A percentile compares a stretch with the other conserved stretches of the same genome.
phyloP scores from a whole-genome alignment of 2,329 filamentous ascomycete genomes.

The Apiospora pterosperma region DNA sequence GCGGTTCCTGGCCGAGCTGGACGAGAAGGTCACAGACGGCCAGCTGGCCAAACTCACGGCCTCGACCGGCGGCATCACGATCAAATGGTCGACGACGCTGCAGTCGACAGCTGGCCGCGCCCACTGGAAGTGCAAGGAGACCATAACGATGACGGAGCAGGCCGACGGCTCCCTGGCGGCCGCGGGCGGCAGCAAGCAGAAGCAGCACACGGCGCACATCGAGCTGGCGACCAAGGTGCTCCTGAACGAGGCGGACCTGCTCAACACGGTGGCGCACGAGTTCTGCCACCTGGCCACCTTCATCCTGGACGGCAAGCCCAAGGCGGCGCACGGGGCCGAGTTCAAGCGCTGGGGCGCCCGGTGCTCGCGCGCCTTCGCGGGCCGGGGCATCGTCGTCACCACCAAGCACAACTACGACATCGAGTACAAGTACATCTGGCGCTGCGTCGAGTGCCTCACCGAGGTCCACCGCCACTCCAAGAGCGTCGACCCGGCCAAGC shows the following conservation, averaged over 20 bases:
- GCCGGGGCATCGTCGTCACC: conserved; percentile 71
- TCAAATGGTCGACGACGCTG: conserved; percentile 75
- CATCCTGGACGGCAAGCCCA: conserved; percentile 74
- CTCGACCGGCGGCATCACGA: conserved; percentile 65
- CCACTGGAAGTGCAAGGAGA: conserved; percentile 64
- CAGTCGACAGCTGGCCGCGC: conserved; percentile 76
- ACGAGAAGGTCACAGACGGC: conserved; percentile 58
- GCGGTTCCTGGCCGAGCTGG: conserved; percentile 66
- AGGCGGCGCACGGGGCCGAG: conserved; percentile 76
- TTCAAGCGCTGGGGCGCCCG: conserved; percentile 73
- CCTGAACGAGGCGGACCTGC: conserved; percentile 68
- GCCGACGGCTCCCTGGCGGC: conserved; percentile 20
- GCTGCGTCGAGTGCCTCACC: conserved; percentile 63
- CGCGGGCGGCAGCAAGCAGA: conserved; percentile 25
- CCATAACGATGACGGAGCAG: conserved; percentile 29
- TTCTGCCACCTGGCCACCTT: conserved; percentile 94
- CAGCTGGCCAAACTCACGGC: conserved; percentile 55
- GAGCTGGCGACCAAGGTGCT: conserved; percentile 90
- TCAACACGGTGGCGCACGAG: conserved; percentile 93
- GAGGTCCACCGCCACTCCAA: conserved; percentile 83
- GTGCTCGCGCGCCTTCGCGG: conserved; percentile 53
- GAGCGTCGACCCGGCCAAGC: conserved; percentile 70
- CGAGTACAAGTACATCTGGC: conserved; percentile 89
- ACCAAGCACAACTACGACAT: conserved; percentile 90
- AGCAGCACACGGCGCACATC: conserved; percentile 69